Conservation (phyloP, 345 rosid genomes). For the Carallia brachiata region DNA sequence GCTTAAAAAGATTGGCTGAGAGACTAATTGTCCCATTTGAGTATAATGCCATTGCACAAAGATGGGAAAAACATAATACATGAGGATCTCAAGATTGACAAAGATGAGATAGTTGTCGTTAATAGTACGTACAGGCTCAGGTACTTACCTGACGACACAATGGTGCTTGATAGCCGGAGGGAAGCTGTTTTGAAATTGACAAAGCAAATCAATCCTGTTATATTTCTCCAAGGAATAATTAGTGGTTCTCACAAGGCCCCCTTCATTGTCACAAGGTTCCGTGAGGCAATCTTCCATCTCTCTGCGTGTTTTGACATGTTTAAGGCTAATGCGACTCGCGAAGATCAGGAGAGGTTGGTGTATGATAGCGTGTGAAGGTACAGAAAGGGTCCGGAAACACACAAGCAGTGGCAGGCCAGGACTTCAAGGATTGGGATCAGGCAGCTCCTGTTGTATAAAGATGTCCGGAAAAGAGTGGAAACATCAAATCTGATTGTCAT, state of each 20-base stretch:
- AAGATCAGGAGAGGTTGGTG: slow-evolving; percentile 46
- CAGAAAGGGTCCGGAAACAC: slow-evolving; percentile 42
- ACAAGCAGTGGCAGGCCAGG: slow-evolving; percentile 42
- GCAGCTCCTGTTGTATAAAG: slow-evolving; percentile 41
- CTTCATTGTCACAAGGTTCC: slow-evolving; percentile 50
- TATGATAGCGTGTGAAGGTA: slow-evolving; percentile 55
- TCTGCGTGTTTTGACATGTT: slow-evolving; percentile 49
- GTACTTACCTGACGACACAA: slow-evolving; percentile 55
- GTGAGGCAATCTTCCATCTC: slow-evolving; percentile 53
- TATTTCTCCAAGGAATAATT: slow-evolving; percentile 42
- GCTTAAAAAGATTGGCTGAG: slow-evolving; percentile 43
- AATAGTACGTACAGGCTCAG: slow-evolving; percentile 37
- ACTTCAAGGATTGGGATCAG: slow-evolving; percentile 42
- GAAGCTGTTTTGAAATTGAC: slow-evolving; percentile 42
- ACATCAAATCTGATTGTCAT: slow-evolving; percentile 31
- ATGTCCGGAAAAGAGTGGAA: slow-evolving; percentile 31
- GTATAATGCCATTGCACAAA: slow-evolving; percentile 54
- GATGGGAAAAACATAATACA: slow-evolving; percentile 50
- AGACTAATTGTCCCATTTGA: slow-evolving; percentile 51
- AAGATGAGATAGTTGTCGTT: slow-evolving; percentile 46
- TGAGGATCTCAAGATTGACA: slow-evolving; percentile 49
- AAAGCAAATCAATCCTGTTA: slow-evolving; percentile 43
- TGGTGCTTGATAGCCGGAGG: slow-evolving; percentile 41
- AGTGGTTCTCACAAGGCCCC: slow-evolving; percentile 48
- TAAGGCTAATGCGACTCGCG: slow-evolving; percentile 41